These are phyloP conservation scores for Solanum etuberosum DNA, from an alignment of 257 asterid species.

Conservation along the genomic window DNA sequence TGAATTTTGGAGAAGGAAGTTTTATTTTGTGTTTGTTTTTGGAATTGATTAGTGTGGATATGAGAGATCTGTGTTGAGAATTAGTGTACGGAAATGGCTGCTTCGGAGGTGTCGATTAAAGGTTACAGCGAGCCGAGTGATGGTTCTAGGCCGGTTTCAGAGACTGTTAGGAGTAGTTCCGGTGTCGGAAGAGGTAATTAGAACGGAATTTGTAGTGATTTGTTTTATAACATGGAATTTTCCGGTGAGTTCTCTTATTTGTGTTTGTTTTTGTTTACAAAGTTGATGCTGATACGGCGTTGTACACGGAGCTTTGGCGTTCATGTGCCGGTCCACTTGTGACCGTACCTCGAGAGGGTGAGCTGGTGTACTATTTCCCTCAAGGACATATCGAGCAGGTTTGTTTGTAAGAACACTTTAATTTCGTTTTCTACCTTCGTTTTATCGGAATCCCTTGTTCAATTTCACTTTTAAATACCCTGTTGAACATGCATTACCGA, in stretches of 20 bases:
- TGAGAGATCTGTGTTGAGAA: conserved; percentile 58
- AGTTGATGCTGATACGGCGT: conserved; percentile 75
- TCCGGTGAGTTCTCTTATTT: background rate
- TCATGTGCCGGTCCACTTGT: conserved; percentile 98
- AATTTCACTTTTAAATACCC: background rate
- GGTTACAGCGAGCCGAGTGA: conserved; percentile 37
- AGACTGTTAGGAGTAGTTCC: conserved; percentile 21
- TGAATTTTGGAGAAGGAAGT: conserved; percentile 1
- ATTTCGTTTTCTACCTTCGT: background rate
- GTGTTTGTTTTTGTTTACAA: background rate
- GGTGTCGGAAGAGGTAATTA: conserved; percentile 35
- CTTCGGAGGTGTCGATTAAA: conserved; percentile 52
- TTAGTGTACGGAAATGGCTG: conserved; percentile 26
- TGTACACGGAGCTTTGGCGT: conserved; percentile 85
- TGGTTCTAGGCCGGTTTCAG: conserved; percentile 10
- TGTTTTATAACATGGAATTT: background rate
- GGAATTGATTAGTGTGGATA: conserved; percentile 7
- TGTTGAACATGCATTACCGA: background rate
- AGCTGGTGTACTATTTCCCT: conserved; percentile 83
- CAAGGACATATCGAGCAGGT: conserved; percentile 99
- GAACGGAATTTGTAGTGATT: background rate
- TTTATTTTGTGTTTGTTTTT: background rate
- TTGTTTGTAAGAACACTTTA: background rate
- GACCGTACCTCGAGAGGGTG: conserved; percentile 72
- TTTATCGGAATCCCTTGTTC: background rate